Percentiles rank a stretch among this genome's conserved stretches.
These are phyloP conservation scores for Physcomitrellopsis africana DNA, from an alignment of 225 moss, liverwort and hornwort genomes.

Conservation along the genomic window DNA sequence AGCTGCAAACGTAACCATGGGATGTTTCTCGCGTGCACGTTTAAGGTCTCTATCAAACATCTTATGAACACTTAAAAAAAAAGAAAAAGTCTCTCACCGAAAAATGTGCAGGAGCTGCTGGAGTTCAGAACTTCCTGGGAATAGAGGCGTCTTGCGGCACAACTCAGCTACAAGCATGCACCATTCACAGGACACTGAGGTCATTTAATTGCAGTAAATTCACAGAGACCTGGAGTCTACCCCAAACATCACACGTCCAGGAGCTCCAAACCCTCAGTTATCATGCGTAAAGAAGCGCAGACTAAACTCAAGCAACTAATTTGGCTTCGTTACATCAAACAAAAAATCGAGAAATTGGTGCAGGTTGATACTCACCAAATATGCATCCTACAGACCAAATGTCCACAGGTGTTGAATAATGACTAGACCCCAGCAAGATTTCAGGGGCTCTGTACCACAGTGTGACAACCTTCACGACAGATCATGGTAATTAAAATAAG, in stretches of 20 bases:
- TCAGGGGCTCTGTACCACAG: constrained; percentile 65
- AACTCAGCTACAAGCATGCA: constrained; percentile 51
- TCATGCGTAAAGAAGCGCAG: not conserved
- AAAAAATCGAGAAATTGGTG: not conserved
- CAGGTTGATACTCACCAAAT: constrained; percentile 43
- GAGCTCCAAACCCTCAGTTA: not conserved
- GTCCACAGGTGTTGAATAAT: constrained; percentile 64
- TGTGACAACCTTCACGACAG: constrained; percentile 47
- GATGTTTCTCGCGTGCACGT: not conserved
- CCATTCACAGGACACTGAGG: constrained; percentile 16
- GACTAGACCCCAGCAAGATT: constrained; percentile 53
- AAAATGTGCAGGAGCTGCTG: constrained; percentile 62
- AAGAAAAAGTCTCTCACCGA: constrained; percentile 32
- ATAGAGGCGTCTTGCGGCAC: constrained; percentile 53
- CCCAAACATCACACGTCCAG: not conserved
- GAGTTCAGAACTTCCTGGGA: constrained; percentile 58
- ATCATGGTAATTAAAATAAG: constrained; percentile 20
- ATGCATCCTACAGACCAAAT: constrained; percentile 70
- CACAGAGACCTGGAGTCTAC: not conserved
- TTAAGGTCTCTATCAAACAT: constrained; percentile 8
- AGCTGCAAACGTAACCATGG: not conserved
- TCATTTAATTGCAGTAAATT: not conserved
- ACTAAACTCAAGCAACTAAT: too few relatives aligned
- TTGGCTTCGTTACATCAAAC: too few relatives aligned
- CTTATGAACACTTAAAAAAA: not conserved